These are phyloP conservation scores for Adansonia digitata DNA, from an alignment of 345 rosid species.

Conservation along the genomic window DNA sequence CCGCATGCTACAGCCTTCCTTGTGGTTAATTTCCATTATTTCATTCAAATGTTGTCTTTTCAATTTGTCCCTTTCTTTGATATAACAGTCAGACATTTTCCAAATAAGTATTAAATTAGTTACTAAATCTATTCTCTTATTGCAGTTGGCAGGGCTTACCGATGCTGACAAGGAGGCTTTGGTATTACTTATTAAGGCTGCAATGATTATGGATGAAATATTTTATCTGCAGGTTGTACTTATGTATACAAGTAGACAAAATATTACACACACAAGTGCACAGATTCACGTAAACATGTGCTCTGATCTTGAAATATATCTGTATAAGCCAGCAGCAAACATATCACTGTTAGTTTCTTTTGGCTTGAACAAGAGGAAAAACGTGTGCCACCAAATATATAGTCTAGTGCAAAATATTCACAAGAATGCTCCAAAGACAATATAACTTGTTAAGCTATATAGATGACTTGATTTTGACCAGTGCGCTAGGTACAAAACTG, in stretches of 20 bases:
- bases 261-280: neutral
- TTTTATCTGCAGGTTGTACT: constrained; percentile 66
- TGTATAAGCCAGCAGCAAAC: neutral
- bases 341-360: neutral
- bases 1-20: neutral
- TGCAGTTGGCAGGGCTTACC: constrained; percentile 72
- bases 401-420: neutral
- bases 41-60: neutral
- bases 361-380: neutral
- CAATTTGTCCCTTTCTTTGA: neutral
- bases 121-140: constrained; percentile 7
- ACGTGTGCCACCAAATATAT: neutral
- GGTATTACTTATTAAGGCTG: constrained; percentile 68
- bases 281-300: neutral
- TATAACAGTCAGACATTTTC: neutral
- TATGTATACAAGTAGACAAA: neutral
- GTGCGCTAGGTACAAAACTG: neutral
- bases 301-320: neutral
- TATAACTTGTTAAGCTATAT: neutral
- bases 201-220: constrained; percentile 68
- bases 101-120: neutral
- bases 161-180: constrained; percentile 63
- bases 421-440: neutral
- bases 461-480: neutral
- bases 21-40: neutral